Percentiles rank a stretch among this genome's conserved stretches.
These are phyloP conservation scores for Astrothelium subdiscretum DNA, from an alignment of 495 filamentous ascomycete species.

Conservation along the genomic window DNA sequence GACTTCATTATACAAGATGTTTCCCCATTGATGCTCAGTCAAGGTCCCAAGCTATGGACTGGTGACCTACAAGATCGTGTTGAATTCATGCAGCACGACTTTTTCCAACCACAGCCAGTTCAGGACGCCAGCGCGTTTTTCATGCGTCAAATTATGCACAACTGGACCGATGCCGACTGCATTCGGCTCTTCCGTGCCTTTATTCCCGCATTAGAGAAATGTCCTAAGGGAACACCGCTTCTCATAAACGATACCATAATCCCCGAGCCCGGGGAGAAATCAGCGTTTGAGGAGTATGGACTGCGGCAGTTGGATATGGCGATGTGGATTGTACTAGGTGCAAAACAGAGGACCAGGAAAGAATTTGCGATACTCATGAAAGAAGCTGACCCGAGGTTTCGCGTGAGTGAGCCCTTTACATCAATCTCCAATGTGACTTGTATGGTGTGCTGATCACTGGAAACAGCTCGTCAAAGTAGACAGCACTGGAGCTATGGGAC, in stretches of 20 bases:
- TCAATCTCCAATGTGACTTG: neutral
- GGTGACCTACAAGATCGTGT: constrained; percentile 7
- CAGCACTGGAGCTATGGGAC: neutral
- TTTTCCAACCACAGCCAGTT: constrained; percentile 31
- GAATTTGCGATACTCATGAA: neutral
- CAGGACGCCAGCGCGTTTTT: constrained; percentile 30
- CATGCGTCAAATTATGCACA: constrained; percentile 19
- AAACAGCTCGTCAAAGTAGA: neutral
- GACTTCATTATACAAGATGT: constrained; percentile 7
- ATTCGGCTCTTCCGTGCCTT: constrained; percentile 39
- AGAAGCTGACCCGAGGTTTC: neutral
- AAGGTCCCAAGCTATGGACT: neutral
- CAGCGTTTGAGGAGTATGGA: neutral
- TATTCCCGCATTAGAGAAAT: constrained; percentile 42
- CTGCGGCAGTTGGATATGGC: neutral
- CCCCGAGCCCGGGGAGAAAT: neutral
- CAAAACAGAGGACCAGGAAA: neutral
- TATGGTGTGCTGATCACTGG: neutral
- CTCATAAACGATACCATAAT: neutral
- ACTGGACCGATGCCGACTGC: constrained; percentile 43
- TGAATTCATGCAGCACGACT: constrained; percentile 31
- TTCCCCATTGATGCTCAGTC: neutral
- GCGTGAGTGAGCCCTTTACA: neutral
- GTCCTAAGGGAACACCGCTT: constrained; percentile 5
- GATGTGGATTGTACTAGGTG: neutral